A percentile compares a stretch with the other conserved stretches of the same genome.
phyloP scores from a whole-genome alignment of 148 eudicot species.

The Polygonum aviculare region DNA sequence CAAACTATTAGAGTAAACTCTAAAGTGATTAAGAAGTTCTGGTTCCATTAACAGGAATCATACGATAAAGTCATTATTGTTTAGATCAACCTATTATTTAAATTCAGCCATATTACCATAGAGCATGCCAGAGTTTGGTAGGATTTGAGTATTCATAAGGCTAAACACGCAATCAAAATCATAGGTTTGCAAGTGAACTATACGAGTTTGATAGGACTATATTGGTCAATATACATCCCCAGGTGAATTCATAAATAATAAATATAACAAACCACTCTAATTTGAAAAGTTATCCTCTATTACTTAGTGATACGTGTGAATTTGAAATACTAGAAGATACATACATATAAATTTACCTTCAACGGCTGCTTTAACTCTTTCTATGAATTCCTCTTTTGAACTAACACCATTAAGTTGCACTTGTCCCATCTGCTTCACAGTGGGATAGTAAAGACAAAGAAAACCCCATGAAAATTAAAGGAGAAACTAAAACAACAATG shows the following conservation, averaged over 20 bases:
- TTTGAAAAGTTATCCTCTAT: neutral
- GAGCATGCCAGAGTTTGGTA: neutral
- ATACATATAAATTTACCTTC: slow-evolving; percentile 34
- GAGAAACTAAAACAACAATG: neutral
- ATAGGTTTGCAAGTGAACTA: neutral
- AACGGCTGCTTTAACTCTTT: slow-evolving; percentile 50
- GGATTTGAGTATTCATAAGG: neutral
- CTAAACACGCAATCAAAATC: neutral
- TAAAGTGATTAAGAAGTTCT: neutral
- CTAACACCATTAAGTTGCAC: slow-evolving; percentile 58
- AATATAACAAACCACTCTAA: neutral
- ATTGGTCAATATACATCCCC: neutral
- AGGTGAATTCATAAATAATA: neutral
- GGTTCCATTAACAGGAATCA: neutral
- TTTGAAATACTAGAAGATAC: neutral
- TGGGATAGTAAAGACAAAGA: neutral
- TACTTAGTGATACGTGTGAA: neutral
- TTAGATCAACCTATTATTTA: neutral
- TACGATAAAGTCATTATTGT: neutral
- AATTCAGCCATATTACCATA: neutral
- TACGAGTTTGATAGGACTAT: neutral
- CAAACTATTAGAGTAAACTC: neutral
- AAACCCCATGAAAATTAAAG: neutral
- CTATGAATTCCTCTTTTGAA: slow-evolving; percentile 49
- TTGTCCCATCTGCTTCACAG: slow-evolving; percentile 53